Conservation (phyloP, 1,139 yeast species). For the Kodamaea arcana region DNA sequence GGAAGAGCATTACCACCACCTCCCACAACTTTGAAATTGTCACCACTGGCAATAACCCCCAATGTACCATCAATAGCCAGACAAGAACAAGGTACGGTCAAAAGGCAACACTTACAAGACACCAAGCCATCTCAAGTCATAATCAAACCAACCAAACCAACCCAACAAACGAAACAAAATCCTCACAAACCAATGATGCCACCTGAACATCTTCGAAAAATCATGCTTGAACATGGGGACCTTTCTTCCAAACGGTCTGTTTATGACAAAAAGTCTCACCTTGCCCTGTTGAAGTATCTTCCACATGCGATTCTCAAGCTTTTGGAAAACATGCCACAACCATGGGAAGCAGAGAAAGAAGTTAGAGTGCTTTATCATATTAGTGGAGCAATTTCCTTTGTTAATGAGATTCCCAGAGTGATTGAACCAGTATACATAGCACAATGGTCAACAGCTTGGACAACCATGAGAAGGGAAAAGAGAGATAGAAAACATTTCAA, state of each 20-base stretch:
- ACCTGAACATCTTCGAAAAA: slow-evolving; percentile 86
- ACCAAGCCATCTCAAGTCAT: background rate
- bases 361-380: slow-evolving; percentile 86
- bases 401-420: slow-evolving; percentile 86
- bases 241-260: slow-evolving; percentile 75
- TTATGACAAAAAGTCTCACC: slow-evolving; percentile 81
- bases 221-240: slow-evolving; percentile 82
- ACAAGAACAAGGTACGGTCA: too few relatives aligned
- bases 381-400: slow-evolving; percentile 94
- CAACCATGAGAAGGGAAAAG: slow-evolving; percentile 89
- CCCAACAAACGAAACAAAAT: slow-evolving; percentile 16
- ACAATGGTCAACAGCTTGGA: slow-evolving; percentile 95
- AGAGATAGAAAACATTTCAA: slow-evolving; percentile 86
- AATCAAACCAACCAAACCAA: background rate
- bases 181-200: slow-evolving; percentile 83
- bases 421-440: slow-evolving; percentile 89
- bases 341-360: slow-evolving; percentile 89
- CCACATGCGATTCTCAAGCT: slow-evolving; percentile 92
- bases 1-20: slow-evolving; percentile 13
- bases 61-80: background rate
- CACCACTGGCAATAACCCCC: slow-evolving; percentile 2
- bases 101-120: too few relatives aligned
- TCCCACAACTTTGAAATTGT: background rate
- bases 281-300: slow-evolving; percentile 90
- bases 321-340: slow-evolving; percentile 96